Evolutionary conservation across 176 grass and related monocot genomes (phyloP).

Genomic region (Triticum urartu): DNA sequence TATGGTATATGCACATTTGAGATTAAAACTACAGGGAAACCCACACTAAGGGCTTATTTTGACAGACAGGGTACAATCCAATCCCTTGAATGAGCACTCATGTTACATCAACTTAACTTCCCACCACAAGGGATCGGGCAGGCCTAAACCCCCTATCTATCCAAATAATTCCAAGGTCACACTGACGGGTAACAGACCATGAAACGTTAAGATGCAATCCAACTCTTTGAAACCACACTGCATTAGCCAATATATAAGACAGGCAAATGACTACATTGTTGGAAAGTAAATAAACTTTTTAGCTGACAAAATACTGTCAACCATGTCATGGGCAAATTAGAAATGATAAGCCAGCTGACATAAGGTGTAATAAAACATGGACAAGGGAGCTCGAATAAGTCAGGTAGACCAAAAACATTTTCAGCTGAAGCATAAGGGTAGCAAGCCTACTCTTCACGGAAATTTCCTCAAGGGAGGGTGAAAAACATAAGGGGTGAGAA

Average conservation of each 20-base stretch:
- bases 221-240: not conserved
- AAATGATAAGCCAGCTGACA: not conserved
- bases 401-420: slow-evolving; percentile 4
- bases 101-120: not conserved
- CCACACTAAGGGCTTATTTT: not conserved
- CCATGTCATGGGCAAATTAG: not conserved
- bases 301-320: not conserved
- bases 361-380: not conserved
- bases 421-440: not conserved
- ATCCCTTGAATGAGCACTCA: not conserved
- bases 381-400: slow-evolving; percentile 1
- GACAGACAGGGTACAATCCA: slow-evolving; percentile 4
- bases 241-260: not conserved
- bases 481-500: slow-evolving; percentile 1
- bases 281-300: not conserved
- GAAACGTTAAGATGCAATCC: not conserved
- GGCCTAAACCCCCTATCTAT: not conserved
- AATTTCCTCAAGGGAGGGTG: slow-evolving; percentile 6
- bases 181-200: not conserved
- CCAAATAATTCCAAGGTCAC: not conserved
- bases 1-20: not conserved
- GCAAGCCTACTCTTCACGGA: not conserved
- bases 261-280: not conserved
- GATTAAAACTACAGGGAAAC: not conserved
- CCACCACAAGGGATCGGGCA: not conserved